Evolutionary conservation across 2,329 filamentous ascomycete species (phyloP).

Genomic region (Aspergillus brunneoviolaceus): DNA sequence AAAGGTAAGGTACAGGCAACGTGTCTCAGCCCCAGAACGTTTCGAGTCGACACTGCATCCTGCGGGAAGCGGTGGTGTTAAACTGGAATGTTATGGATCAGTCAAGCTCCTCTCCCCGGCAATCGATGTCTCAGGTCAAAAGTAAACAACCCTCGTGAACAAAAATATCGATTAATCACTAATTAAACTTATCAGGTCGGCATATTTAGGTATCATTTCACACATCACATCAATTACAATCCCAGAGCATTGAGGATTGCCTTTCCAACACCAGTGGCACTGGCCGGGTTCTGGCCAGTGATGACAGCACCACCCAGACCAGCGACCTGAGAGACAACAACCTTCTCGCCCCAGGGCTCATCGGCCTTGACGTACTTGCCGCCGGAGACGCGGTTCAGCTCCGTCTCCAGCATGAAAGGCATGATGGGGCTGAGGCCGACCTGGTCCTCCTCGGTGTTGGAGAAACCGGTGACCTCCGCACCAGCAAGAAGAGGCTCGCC

Average conservation of each 20-base stretch:
- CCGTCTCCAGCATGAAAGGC: constrained; percentile 48
- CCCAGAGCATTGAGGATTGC: constrained; percentile 40
- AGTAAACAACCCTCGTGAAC: no score
- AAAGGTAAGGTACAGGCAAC: no score
- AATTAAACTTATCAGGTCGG: background rate
- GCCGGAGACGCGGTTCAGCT: constrained; percentile 40
- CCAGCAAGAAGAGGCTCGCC: constrained; percentile 43
- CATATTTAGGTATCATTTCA: background rate
- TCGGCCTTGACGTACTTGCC: constrained; percentile 46
- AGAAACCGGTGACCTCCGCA: constrained; percentile 48
- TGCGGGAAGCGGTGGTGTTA: no score
- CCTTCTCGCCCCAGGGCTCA: constrained; percentile 46
- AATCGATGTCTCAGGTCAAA: no score
- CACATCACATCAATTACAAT: constrained; percentile 5
- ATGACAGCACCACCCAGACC: constrained; percentile 38
- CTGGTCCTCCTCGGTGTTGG: constrained; percentile 48
- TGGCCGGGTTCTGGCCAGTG: constrained; percentile 51
- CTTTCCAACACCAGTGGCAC: constrained; percentile 45
- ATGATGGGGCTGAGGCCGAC: constrained; percentile 38
- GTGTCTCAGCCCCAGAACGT: no score
- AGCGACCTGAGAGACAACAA: constrained; percentile 36
- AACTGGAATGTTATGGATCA: no score
- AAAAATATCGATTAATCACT: background rate
- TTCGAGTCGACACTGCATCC: no score
- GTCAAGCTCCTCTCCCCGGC: no score